Percentiles rank a stretch among this genome's conserved stretches.
Conservation (phyloP, 2,329 filamentous ascomycete species). For the Aspergillus flavus region DNA sequence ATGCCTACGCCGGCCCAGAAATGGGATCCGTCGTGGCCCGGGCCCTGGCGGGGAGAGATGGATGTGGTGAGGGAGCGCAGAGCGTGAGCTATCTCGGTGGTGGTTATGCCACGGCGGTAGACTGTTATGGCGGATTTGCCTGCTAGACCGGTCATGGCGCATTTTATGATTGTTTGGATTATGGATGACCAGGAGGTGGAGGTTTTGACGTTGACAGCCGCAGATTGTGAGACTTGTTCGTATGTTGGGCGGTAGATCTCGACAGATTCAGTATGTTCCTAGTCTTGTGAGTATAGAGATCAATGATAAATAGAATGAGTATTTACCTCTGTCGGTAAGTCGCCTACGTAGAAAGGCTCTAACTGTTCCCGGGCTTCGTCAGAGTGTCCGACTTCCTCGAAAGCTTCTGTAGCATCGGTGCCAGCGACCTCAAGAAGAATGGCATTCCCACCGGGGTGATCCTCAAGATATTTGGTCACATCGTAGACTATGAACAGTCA, state of each 20-base stretch:
- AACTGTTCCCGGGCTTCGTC: conserved; percentile 47
- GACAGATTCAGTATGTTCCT: conserved; percentile 23
- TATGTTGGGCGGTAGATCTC: conserved; percentile 25
- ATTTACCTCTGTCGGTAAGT: conserved; percentile 23
- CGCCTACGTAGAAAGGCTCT: conserved; percentile 37
- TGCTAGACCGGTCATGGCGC: conserved; percentile 10
- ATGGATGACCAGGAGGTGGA: not conserved
- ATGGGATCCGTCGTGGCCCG: not conserved
- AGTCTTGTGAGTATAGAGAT: not conserved
- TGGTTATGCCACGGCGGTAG: conserved; percentile 7
- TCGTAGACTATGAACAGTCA: conserved; percentile 53
- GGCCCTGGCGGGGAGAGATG: not conserved
- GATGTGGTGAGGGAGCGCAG: not conserved
- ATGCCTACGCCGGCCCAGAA: conserved; percentile 27
- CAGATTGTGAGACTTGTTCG: conserved; percentile 23
- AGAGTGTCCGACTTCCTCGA: conserved; percentile 47
- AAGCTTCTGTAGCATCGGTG: conserved; percentile 43
- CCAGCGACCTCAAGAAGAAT: conserved; percentile 44
- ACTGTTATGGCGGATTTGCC: conserved; percentile 7
- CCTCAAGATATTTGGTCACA: conserved; percentile 58
- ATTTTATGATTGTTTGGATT: conserved; percentile 6
- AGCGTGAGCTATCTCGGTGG: not conserved
- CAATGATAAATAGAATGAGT: not conserved
- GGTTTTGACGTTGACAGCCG: conserved; percentile 19
- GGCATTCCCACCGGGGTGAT: conserved; percentile 56